phyloP scores from a whole-genome alignment of 805 yeast species.

The Sungouiella thailandica region DNA sequence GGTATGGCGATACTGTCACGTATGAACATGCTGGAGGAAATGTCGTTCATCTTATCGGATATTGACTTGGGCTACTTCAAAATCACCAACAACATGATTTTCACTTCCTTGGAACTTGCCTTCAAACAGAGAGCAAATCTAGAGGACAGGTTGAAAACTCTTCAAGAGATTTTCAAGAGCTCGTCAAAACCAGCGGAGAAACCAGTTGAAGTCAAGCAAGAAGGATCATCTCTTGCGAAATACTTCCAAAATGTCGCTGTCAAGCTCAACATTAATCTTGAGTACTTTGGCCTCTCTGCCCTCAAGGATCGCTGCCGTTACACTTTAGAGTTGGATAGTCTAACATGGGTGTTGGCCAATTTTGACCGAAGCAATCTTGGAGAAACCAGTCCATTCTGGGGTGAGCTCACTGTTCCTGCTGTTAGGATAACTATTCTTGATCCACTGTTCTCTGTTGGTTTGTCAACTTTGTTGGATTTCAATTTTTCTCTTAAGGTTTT shows the following conservation, averaged over 20 bases:
- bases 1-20: conserved; percentile 16
- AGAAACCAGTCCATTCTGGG: conserved; percentile 26
- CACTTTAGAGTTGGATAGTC: conserved; percentile 32
- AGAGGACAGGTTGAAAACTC: conserved; percentile 4
- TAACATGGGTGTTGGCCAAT: conserved; percentile 2
- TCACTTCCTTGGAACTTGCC: conserved; percentile 14
- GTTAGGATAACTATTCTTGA: conserved; percentile 37
- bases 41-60: conserved; percentile 11
- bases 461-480: conserved; percentile 40
- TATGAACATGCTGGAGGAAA: conserved; percentile 7
- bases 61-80: conserved; percentile 28
- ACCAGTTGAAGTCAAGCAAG: not conserved
- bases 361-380: not conserved
- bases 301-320: conserved; percentile 26
- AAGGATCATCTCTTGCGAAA: not conserved
- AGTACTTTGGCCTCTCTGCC: conserved; percentile 34
- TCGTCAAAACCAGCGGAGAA: not conserved
- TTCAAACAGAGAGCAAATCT: conserved; percentile 6
- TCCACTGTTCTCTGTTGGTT: conserved; percentile 35
- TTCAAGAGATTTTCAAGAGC: conserved; percentile 4
- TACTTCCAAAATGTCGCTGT: conserved; percentile 13
- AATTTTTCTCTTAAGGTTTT: conserved; percentile 39
- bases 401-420: conserved; percentile 39
- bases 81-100: conserved; percentile 21
- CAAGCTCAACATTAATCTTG: conserved; percentile 21